phyloP scores from a whole-genome alignment of 1,284 basidiomycete genomes.

The Phylloporus sp. region DNA sequence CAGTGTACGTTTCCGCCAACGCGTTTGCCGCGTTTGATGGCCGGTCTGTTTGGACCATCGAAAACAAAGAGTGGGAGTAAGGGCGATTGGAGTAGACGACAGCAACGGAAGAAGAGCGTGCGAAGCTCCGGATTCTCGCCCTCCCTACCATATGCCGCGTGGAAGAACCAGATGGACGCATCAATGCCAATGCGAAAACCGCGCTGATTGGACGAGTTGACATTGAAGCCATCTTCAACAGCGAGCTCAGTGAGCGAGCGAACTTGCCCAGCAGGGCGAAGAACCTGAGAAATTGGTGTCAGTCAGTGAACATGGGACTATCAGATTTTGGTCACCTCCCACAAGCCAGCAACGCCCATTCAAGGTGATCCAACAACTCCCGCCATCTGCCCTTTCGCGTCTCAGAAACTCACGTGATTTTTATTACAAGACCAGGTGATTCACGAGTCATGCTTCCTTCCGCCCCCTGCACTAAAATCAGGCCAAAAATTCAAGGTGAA shows the following conservation, averaged over 20 bases:
- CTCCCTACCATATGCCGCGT: constrained; percentile 72
- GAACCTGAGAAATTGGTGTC: constrained; percentile 45
- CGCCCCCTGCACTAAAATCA: too few relatives aligned
- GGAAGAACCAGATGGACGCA: constrained; percentile 84
- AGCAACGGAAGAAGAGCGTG: constrained; percentile 77
- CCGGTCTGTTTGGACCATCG: constrained; percentile 87
- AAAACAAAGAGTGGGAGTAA: constrained; percentile 93
- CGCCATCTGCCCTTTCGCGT: constrained; percentile 10
- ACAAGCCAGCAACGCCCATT: constrained; percentile 56
- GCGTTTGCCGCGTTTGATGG: constrained; percentile 79
- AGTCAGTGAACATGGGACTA: background rate
- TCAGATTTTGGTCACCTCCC: constrained; percentile 36
- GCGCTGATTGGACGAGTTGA: constrained; percentile 57
- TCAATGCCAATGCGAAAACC: constrained; percentile 79
- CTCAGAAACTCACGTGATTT: constrained; percentile 11
- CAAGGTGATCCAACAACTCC: background rate
- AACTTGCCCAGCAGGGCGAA: constrained; percentile 62
- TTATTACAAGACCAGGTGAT: constrained; percentile 10
- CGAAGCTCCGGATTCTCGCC: constrained; percentile 81
- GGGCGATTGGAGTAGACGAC: constrained; percentile 75
- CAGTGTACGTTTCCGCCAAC: constrained; percentile 67
- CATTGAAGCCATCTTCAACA: constrained; percentile 69
- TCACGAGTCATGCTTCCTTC: too few relatives aligned
- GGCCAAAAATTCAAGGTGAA: too few relatives aligned
- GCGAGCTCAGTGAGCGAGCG: constrained; percentile 73